Conservation (phyloP, 2,329 filamentous ascomycete species). For the Dactylella cylindrospora region DNA sequence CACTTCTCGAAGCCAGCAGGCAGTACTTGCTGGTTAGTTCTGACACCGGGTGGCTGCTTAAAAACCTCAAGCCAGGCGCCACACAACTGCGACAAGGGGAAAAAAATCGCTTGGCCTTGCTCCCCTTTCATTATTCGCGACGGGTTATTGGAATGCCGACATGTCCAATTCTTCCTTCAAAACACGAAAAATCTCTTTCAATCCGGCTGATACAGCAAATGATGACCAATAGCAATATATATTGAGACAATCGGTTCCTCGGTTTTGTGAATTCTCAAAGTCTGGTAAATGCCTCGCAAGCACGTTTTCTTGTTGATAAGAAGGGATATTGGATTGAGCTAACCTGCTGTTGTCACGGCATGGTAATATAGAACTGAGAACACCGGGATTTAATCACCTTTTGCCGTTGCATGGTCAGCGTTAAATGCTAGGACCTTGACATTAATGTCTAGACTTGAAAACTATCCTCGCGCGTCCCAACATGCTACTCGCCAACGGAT, state of each 20-base stretch:
- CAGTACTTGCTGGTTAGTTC: background rate
- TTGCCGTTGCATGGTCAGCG: too few species aligned
- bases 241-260: conserved; percentile 20
- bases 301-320: conserved; percentile 31
- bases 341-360: too few species aligned
- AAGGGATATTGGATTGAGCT: too few species aligned
- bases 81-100: background rate
- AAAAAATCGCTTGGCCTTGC: conserved; percentile 12
- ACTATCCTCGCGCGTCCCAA: too few species aligned
- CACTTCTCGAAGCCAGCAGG: background rate
- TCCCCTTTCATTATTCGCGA: conserved; percentile 3
- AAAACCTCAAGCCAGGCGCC: background rate
- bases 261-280: conserved; percentile 13
- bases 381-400: too few species aligned
- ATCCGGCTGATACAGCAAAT: too few species aligned
- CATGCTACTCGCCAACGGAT: too few species aligned
- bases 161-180: background rate
- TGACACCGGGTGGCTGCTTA: conserved; percentile 1
- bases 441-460: too few species aligned
- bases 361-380: too few species aligned
- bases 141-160: conserved; percentile 4
- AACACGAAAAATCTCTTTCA: background rate
- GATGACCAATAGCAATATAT: too few species aligned
- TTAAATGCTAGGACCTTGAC: too few species aligned
- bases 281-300: conserved; percentile 35